A percentile compares a stretch with the other conserved stretches of the same genome.
phyloP scores from a whole-genome alignment of 2,329 filamentous ascomycete species.

The Diaporthe eres region DNA sequence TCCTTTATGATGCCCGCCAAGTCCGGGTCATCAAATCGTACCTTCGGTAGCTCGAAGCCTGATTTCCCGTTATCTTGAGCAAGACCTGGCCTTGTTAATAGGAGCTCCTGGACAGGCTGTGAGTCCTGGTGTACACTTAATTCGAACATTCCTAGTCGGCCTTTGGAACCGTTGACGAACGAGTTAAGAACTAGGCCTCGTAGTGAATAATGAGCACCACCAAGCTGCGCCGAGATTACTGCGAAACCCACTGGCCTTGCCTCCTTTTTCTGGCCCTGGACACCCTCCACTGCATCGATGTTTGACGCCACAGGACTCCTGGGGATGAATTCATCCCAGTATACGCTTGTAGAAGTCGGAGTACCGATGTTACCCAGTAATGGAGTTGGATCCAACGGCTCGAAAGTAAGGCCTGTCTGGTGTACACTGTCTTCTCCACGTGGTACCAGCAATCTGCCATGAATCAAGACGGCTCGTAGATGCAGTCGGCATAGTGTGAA shows the following conservation, averaged over 20 bases:
- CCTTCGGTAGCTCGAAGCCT: neutral
- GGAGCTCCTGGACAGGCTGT: neutral
- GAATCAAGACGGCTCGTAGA: neutral
- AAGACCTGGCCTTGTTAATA: neutral
- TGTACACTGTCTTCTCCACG: neutral
- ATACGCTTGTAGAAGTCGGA: neutral
- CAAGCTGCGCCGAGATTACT: neutral
- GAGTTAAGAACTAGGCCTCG: neutral
- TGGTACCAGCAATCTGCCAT: neutral
- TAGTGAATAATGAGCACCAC: neutral
- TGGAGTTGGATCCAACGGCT: neutral
- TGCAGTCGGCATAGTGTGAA: neutral
- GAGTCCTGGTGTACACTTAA: neutral
- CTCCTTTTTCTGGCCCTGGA: neutral
- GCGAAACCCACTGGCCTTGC: neutral
- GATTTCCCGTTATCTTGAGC: neutral
- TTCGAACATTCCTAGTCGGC: neutral
- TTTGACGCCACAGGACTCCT: neutral
- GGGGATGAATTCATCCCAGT: neutral
- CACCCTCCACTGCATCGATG: neutral
- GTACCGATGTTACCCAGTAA: neutral
- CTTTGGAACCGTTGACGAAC: neutral
- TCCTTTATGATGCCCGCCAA: neutral
- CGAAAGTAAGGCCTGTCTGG: neutral
- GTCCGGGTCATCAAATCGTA: neutral